Percentiles rank a stretch among this genome's conserved stretches.
These are phyloP conservation scores for Amauroascus niger DNA, from an alignment of 2,329 filamentous ascomycete genomes.

Conservation along the genomic window DNA sequence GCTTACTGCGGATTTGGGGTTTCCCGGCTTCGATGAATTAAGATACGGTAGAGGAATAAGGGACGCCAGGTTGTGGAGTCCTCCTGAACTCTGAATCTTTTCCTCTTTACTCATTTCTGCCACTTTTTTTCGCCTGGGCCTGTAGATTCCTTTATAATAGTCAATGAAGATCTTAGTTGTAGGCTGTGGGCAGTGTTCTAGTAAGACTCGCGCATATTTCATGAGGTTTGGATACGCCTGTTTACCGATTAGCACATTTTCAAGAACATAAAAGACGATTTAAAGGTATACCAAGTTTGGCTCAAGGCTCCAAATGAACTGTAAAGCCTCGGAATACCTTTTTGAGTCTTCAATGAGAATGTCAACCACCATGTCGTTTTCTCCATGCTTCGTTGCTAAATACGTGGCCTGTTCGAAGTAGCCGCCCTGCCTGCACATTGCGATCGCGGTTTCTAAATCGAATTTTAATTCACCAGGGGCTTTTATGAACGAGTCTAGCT, in stretches of 20 bases:
- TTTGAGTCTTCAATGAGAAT: constrained; percentile 94
- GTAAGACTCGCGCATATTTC: constrained; percentile 85
- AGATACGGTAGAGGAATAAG: constrained; percentile 80
- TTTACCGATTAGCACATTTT: not conserved
- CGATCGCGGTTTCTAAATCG: constrained; percentile 90
- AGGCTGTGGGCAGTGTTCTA: constrained; percentile 73
- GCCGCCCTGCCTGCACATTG: constrained; percentile 93
- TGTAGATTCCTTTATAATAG: constrained; percentile 83
- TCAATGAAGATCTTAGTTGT: constrained; percentile 84
- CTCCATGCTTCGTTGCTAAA: constrained; percentile 84
- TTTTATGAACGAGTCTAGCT: constrained; percentile 93
- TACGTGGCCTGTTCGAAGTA: constrained; percentile 97
- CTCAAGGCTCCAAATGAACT: constrained; percentile 83
- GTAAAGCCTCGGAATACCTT: constrained; percentile 74
- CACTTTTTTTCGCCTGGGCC: constrained; percentile 49
- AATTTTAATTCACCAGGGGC: constrained; percentile 91
- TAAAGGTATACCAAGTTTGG: constrained; percentile 55
- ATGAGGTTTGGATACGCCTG: constrained; percentile 80
- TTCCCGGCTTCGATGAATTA: constrained; percentile 48
- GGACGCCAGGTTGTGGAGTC: constrained; percentile 76
- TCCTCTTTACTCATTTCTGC: constrained; percentile 46
- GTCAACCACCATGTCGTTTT: constrained; percentile 87
- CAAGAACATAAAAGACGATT: not conserved
- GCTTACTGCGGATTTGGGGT: constrained; percentile 25
- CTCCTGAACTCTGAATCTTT: constrained; percentile 50